These are phyloP conservation scores for Cicer cuneatum DNA, from an alignment of 306 rosid species.

Conservation along the genomic window DNA sequence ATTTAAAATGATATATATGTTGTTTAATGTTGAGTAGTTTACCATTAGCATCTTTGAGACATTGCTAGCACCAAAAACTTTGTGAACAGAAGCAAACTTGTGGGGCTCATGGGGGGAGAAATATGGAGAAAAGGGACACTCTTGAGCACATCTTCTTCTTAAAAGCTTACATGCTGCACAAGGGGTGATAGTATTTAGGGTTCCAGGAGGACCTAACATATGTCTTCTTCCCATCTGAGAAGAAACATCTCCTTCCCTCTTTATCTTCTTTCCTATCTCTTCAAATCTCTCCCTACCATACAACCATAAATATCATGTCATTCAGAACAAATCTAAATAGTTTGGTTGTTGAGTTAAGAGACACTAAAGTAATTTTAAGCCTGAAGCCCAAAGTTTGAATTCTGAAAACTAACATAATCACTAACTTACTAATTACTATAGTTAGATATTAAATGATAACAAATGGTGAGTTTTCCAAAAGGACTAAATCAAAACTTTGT, in stretches of 20 bases:
- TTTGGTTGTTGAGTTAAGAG: too few species aligned
- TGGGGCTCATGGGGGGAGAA: conserved; percentile 98
- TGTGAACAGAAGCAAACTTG: conserved; percentile 96
- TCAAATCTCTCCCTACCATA: conserved; percentile 69
- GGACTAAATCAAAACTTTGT: background rate
- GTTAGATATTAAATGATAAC: too few species aligned
- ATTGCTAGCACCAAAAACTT: conserved; percentile 96
- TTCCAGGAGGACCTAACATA: conserved; percentile 84
- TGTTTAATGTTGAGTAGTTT: background rate
- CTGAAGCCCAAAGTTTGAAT: too few species aligned
- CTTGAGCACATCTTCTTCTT: conserved; percentile 94
- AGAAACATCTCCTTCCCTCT: conserved; percentile 69
- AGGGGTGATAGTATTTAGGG: conserved; percentile 89
- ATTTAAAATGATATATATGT: too few species aligned
- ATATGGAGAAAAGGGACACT: conserved; percentile 96
- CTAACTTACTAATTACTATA: too few species aligned
- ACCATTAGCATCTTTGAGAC: conserved; percentile 98
- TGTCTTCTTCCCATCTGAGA: conserved; percentile 81
- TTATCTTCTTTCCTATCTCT: conserved; percentile 84
- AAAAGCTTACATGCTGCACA: conserved; percentile 97
- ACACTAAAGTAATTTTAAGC: too few species aligned
- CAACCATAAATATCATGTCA: background rate
- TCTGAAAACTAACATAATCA: too few species aligned
- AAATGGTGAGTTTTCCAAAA: background rate
- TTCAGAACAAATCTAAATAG: background rate